Conservation (phyloP, 805 yeast genomes). For the Tetrapisispora nanseiensis region DNA sequence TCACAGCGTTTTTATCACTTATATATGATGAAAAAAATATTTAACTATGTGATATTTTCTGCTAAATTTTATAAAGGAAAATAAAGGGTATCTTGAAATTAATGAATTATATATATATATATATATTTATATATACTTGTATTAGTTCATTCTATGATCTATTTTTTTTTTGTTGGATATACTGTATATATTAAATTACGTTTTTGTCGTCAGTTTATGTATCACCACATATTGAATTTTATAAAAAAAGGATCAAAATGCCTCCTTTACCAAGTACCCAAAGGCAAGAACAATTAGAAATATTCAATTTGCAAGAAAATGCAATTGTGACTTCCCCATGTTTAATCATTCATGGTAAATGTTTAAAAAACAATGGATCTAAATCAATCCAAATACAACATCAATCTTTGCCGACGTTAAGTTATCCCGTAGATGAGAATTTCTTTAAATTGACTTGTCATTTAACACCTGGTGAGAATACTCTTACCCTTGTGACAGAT, state of each 20-base stretch:
- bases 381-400: conserved; percentile 36
- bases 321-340: conserved; percentile 40
- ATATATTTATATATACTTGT: too few relatives aligned
- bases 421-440: conserved; percentile 58
- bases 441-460: conserved; percentile 69
- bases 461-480: conserved; percentile 60
- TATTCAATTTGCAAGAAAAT: conserved; percentile 29
- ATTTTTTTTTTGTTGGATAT: too few relatives aligned
- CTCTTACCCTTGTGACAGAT: conserved; percentile 40
- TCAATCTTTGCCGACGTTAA: conserved; percentile 48
- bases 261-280: background rate
- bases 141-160: too few relatives aligned
- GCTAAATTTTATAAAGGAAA: too few relatives aligned
- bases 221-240: too few relatives aligned
- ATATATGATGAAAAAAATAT: too few relatives aligned
- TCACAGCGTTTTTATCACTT: too few relatives aligned
- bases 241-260: background rate
- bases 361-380: conserved; percentile 22
- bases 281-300: conserved; percentile 10
- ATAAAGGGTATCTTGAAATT: too few relatives aligned
- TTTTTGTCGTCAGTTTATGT: too few relatives aligned
- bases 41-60: too few relatives aligned
- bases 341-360: conserved; percentile 40
- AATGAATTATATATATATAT: too few relatives aligned
- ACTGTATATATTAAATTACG: too few relatives aligned